Percentiles rank a stretch among this genome's conserved stretches.
Conservation (phyloP, 352 stramenopile genomes). For the Phytophthora meadii region DNA sequence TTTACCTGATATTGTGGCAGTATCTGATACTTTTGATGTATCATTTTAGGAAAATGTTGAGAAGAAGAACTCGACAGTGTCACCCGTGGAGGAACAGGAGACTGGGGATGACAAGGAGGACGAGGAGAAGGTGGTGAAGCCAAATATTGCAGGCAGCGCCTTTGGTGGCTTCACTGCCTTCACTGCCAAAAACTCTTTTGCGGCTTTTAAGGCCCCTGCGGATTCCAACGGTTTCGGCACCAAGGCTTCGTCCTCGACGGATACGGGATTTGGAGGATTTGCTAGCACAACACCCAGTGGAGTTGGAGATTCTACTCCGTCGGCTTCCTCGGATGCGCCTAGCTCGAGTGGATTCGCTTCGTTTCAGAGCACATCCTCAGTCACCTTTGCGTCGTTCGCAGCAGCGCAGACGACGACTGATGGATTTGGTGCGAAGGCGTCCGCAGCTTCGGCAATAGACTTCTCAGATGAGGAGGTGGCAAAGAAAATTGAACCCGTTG, state of each 20-base stretch:
- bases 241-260: constrained; percentile 19
- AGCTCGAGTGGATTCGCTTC: constrained; percentile 59
- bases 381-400: constrained; percentile 70
- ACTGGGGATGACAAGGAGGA: constrained; percentile 6
- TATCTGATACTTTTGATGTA: neutral
- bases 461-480: constrained; percentile 59
- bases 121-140: constrained; percentile 19
- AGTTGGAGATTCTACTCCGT: constrained; percentile 30
- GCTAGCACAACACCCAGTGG: constrained; percentile 19
- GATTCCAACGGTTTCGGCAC: constrained; percentile 33
- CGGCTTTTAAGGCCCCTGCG: constrained; percentile 43
- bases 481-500: constrained; percentile 59
- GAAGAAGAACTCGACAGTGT: constrained; percentile 19
- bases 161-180: constrained; percentile 65
- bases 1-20: too few species aligned
- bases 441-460: constrained; percentile 37
- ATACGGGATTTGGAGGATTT: constrained; percentile 16
- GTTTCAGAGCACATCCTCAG: constrained; percentile 50
- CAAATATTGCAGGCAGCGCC: constrained; percentile 44
- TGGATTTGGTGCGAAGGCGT: constrained; percentile 49
- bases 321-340: constrained; percentile 12
- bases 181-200: constrained; percentile 56
- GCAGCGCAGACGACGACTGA: constrained; percentile 44
- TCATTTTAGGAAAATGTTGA: constrained; percentile 12
- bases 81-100: constrained; percentile 21